Evolutionary conservation across 2,329 filamentous ascomycete species (phyloP).

Genomic region (Colletotrichum sp.): DNA sequence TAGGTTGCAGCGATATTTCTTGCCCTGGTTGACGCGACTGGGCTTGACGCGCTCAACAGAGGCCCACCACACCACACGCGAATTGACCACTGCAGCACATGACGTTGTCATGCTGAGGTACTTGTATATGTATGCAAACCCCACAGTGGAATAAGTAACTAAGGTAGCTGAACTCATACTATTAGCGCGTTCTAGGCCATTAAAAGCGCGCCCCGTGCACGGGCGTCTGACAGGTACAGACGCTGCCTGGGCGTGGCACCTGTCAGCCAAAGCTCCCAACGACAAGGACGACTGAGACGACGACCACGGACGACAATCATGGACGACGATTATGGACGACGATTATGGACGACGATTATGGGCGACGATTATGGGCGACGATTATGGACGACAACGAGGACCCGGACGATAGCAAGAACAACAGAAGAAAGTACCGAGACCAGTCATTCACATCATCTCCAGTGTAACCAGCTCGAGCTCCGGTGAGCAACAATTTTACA

Average conservation of each 20-base stretch:
- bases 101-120: background rate
- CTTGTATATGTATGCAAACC: background rate
- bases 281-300: background rate
- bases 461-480: no score
- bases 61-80: background rate
- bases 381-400: background rate
- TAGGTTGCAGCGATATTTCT: constrained; percentile 1
- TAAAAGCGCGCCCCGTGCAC: background rate
- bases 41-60: background rate
- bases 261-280: background rate
- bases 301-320: background rate
- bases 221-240: background rate
- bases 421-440: background rate
- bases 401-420: background rate
- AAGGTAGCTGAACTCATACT: background rate
- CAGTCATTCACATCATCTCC: no score
- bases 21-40: background rate
- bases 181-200: background rate
- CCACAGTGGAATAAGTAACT: background rate
- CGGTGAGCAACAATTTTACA: no score
- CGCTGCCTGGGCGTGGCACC: background rate
- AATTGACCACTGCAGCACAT: background rate
- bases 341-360: no score
- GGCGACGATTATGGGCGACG: no score
- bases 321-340: no score